These are phyloP conservation scores for Colletotrichum eleusines DNA, from an alignment of 2,329 filamentous ascomycete species.

Conservation along the genomic window DNA sequence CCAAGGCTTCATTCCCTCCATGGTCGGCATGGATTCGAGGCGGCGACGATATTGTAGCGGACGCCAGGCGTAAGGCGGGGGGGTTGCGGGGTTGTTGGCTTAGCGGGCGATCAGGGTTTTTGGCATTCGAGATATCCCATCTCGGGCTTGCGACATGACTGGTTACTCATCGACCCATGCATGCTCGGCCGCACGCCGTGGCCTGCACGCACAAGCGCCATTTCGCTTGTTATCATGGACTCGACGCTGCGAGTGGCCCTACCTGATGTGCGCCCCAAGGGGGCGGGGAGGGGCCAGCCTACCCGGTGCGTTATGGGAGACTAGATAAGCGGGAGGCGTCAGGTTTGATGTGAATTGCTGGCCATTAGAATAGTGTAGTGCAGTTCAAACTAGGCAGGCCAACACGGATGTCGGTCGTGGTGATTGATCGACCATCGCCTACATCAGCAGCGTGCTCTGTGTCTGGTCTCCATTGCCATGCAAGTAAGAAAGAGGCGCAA, in stretches of 20 bases:
- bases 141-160: too few relatives aligned
- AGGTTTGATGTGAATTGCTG: background rate
- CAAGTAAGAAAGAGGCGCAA: constrained; percentile 7
- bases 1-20: too few relatives aligned
- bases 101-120: too few relatives aligned
- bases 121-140: too few relatives aligned
- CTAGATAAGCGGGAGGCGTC: background rate
- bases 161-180: too few relatives aligned
- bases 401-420: background rate
- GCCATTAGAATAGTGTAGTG: background rate
- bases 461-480: background rate
- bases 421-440: background rate
- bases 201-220: too few relatives aligned
- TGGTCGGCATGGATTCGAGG: too few relatives aligned
- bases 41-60: too few relatives aligned
- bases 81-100: too few relatives aligned
- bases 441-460: background rate
- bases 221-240: background rate
- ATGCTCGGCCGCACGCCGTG: too few relatives aligned
- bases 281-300: too few relatives aligned
- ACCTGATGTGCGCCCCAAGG: background rate
- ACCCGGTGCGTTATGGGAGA: background rate
- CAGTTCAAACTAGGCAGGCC: background rate
- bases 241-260: background rate
- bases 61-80: too few relatives aligned